Conservation (phyloP, 306 rosid species). For the Glycyrrhiza uralensis region DNA sequence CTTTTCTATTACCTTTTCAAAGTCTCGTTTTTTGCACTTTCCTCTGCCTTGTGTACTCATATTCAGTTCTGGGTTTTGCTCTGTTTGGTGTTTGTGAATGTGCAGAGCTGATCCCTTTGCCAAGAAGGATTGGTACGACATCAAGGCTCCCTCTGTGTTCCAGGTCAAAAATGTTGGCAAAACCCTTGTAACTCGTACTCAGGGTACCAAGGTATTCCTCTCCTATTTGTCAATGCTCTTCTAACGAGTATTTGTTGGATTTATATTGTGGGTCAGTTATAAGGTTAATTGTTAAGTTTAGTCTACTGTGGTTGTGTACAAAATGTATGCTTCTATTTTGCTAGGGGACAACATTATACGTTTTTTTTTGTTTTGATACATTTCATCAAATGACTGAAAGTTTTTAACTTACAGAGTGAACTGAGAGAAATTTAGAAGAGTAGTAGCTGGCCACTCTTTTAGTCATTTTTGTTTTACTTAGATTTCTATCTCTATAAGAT, state of each 20-base stretch:
- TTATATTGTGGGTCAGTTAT: background rate
- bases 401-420: background rate
- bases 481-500: background rate
- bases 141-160: constrained; percentile 82
- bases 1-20: background rate
- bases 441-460: too few species aligned
- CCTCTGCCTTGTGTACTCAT: background rate
- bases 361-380: background rate
- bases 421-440: background rate
- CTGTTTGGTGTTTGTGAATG: background rate
- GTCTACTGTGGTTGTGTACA: background rate
- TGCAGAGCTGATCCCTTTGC: constrained; percentile 84
- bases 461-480: too few species aligned
- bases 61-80: background rate
- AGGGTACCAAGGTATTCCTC: constrained; percentile 78
- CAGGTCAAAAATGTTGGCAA: constrained; percentile 69
- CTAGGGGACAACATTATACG: background rate
- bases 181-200: constrained; percentile 86
- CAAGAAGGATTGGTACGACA: constrained; percentile 97
- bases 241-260: background rate
- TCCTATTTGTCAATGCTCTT: background rate
- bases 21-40: background rate
- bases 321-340: background rate
- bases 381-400: background rate
- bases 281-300: background rate